A percentile compares a stretch with the other conserved stretches of the same genome.
phyloP scores from a whole-genome alignment of 306 rosid genomes.

The Corylus avellana region DNA sequence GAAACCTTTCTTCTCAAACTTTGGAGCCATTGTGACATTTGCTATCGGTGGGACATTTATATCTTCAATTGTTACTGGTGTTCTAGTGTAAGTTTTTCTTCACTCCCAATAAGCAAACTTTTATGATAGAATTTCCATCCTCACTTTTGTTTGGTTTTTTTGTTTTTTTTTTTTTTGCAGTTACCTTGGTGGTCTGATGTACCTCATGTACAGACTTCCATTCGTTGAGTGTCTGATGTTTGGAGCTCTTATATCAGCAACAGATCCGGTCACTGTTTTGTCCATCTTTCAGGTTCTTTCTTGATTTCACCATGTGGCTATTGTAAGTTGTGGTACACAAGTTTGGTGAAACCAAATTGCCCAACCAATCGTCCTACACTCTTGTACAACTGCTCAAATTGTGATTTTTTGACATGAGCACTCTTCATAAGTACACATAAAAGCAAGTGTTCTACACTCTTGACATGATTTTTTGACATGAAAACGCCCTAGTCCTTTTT shows the following conservation, averaged over 20 bases:
- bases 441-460: not conserved
- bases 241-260: slow-evolving; percentile 98
- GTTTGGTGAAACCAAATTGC: slow-evolving; percentile 18
- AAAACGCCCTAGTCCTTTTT: too few relatives aligned
- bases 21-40: slow-evolving; percentile 97
- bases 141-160: slow-evolving; percentile 17
- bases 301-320: not conserved
- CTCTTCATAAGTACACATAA: too few relatives aligned
- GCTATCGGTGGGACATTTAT: slow-evolving; percentile 88
- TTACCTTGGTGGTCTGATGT: slow-evolving; percentile 88
- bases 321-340: slow-evolving; percentile 11
- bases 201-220: slow-evolving; percentile 89
- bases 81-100: slow-evolving; percentile 70
- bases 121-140: slow-evolving; percentile 18
- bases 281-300: slow-evolving; percentile 91
- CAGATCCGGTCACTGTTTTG: slow-evolving; percentile 95
- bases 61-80: slow-evolving; percentile 87
- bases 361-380: not conserved
- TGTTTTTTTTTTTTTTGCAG: slow-evolving; percentile 49
- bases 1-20: slow-evolving; percentile 98
- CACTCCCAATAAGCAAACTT: not conserved
- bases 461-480: too few relatives aligned
- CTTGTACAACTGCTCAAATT: not conserved
- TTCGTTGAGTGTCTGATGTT: slow-evolving; percentile 99
- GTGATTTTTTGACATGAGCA: too few relatives aligned